Conservation (phyloP, 345 rosid genomes). For the Ceriops decandra region DNA sequence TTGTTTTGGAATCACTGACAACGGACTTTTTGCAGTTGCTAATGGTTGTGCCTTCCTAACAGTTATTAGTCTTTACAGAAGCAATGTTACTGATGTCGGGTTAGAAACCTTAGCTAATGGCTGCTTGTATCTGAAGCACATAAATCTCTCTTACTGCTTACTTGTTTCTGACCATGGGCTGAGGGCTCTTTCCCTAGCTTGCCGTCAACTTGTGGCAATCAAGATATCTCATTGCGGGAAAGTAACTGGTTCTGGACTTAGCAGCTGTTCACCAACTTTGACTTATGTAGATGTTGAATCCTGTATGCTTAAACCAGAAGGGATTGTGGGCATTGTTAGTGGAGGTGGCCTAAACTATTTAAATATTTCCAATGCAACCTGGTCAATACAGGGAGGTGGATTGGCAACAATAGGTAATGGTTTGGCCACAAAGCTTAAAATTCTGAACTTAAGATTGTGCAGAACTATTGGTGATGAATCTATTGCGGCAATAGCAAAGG, state of each 20-base stretch:
- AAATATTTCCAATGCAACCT: conserved; percentile 36
- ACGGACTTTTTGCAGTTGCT: conserved; percentile 46
- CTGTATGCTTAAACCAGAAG: conserved; percentile 53
- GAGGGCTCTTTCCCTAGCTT: conserved; percentile 38
- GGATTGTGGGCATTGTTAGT: conserved; percentile 52
- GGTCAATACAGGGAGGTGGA: conserved; percentile 26
- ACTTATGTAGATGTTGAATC: conserved; percentile 48
- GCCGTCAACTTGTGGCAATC: conserved; percentile 49
- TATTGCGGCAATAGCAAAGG: conserved; percentile 58
- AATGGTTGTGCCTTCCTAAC: conserved; percentile 47
- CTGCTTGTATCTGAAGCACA: conserved; percentile 39
- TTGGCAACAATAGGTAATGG: conserved; percentile 53
- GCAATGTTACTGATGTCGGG: conserved; percentile 51
- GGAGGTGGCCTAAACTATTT: conserved; percentile 66
- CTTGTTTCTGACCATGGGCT: conserved; percentile 51
- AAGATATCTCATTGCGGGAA: conserved; percentile 49
- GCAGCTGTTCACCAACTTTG: conserved; percentile 53
- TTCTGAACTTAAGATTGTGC: conserved; percentile 61
- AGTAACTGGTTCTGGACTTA: conserved; percentile 52
- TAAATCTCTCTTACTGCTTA: conserved; percentile 56
- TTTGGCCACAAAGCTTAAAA: conserved; percentile 43
- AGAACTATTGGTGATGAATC: conserved; percentile 57
- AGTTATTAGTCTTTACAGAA: conserved; percentile 55
- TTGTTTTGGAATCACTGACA: conserved; percentile 57
- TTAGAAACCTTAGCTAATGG: conserved; percentile 45